These are phyloP conservation scores for Cudoniella acicularis DNA, from an alignment of 495 filamentous ascomycete species.

Conservation along the genomic window DNA sequence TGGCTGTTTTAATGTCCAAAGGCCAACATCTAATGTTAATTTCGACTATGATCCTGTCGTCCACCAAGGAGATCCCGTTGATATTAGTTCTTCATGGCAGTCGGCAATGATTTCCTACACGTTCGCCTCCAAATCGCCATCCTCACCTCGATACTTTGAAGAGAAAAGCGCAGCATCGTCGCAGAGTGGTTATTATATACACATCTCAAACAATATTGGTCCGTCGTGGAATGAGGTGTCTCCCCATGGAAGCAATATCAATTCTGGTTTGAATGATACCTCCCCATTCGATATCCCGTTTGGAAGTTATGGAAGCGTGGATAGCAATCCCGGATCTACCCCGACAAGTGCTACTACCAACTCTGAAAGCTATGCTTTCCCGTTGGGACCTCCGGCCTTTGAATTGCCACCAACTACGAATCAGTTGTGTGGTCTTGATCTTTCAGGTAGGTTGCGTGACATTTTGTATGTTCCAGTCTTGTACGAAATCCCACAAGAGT, in stretches of 20 bases:
- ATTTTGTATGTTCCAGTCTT: too few relatives aligned
- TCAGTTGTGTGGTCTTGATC: constrained; percentile 4
- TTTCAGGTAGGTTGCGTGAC: constrained; percentile 8
- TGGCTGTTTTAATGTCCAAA: constrained; percentile 3
- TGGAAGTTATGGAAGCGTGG: constrained; percentile 15
- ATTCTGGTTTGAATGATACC: background rate
- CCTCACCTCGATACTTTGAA: constrained; percentile 5
- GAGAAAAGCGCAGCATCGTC: constrained; percentile 1
- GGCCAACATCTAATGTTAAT: background rate
- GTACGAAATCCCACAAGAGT: too few relatives aligned
- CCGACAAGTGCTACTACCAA: constrained; percentile 9
- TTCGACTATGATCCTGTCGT: background rate
- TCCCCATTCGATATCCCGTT: constrained; percentile 3
- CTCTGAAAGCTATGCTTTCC: constrained; percentile 8
- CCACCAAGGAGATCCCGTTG: background rate
- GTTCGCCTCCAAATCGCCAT: constrained; percentile 9
- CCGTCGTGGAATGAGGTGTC: constrained; percentile 4
- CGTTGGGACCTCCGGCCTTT: background rate
- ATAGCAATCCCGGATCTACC: constrained; percentile 6
- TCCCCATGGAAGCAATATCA: background rate
- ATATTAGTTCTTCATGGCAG: background rate
- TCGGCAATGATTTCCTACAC: constrained; percentile 12
- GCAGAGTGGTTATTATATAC: background rate
- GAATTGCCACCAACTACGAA: background rate
- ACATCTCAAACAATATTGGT: constrained; percentile 2